phyloP scores from a whole-genome alignment of 352 stramenopile species.

The Blastocystis sp. region DNA sequence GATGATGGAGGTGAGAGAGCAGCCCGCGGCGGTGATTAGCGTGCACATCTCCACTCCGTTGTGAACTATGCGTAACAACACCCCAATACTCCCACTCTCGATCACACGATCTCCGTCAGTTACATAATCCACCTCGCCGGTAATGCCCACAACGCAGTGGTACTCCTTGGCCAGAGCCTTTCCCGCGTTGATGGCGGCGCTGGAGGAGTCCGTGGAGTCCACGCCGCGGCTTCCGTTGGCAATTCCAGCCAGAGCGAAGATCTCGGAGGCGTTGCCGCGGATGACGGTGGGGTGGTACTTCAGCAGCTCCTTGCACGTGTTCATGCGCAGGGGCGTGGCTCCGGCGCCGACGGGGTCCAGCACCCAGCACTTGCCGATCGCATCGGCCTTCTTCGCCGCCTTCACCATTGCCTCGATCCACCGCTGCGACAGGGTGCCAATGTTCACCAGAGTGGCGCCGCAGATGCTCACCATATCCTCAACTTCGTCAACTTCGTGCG shows the following conservation, averaged over 20 bases:
- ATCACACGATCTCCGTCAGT: constrained; percentile 69
- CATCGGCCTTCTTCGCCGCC: constrained; percentile 65
- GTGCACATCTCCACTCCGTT: constrained; percentile 68
- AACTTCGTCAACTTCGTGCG: constrained; percentile 65
- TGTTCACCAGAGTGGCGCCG: constrained; percentile 59
- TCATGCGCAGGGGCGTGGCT: constrained; percentile 50
- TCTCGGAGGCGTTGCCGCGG: constrained; percentile 68
- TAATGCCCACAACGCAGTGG: constrained; percentile 60
- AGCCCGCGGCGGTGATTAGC: constrained; percentile 58
- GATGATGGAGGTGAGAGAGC: constrained; percentile 62
- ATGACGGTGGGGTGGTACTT: constrained; percentile 67
- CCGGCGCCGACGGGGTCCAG: constrained; percentile 66
- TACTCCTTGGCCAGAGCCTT: constrained; percentile 59
- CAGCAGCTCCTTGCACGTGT: constrained; percentile 58
- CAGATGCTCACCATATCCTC: constrained; percentile 69
- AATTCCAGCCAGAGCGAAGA: constrained; percentile 56
- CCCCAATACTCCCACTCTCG: background rate
- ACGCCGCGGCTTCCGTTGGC: constrained; percentile 19
- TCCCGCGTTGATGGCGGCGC: constrained; percentile 14
- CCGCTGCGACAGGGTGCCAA: constrained; percentile 49
- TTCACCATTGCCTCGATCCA: constrained; percentile 69
- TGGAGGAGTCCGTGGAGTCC: constrained; percentile 64
- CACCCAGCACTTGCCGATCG: constrained; percentile 65
- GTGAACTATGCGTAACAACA: constrained; percentile 31
- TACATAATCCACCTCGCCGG: constrained; percentile 57